Conservation (phyloP, 2,329 filamentous ascomycete genomes). For the Aspergillus fumigatus region DNA sequence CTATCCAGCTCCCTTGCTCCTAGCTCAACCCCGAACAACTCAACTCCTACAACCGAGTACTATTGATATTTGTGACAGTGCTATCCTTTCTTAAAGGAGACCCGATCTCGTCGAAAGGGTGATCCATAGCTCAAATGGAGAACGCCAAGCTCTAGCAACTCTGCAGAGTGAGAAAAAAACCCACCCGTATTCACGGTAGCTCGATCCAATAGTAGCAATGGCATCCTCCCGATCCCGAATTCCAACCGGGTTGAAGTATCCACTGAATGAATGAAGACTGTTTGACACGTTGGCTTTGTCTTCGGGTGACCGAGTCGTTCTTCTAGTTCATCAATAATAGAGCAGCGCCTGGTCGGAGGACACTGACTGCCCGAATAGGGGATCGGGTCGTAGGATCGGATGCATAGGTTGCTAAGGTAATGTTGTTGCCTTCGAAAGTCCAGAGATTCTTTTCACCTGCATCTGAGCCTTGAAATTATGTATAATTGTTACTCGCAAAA, state of each 20-base stretch:
- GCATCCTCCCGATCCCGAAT: not conserved
- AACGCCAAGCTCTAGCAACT: not conserved
- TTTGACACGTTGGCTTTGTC: not conserved
- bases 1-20: not conserved
- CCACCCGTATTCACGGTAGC: not conserved
- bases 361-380: too few species aligned
- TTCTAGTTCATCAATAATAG: not conserved
- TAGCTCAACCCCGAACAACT: not conserved
- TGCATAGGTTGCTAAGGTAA: too few species aligned
- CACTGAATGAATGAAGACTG: not conserved
- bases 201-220: not conserved
- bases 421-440: too few species aligned
- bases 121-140: not conserved
- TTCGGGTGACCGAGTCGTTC: not conserved
- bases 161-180: not conserved
- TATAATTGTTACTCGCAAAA: not conserved
- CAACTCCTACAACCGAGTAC: not conserved
- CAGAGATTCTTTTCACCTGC: too few species aligned
- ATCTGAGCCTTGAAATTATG: too few species aligned
- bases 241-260: not conserved
- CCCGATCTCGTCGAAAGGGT: not conserved
- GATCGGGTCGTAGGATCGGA: too few species aligned
- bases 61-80: not conserved
- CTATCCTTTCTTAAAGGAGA: not conserved
- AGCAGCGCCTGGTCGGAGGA: not conserved